These are phyloP conservation scores for Arthrocladium fulminans DNA, from an alignment of 2,329 filamentous ascomycete species.

Conservation along the genomic window DNA sequence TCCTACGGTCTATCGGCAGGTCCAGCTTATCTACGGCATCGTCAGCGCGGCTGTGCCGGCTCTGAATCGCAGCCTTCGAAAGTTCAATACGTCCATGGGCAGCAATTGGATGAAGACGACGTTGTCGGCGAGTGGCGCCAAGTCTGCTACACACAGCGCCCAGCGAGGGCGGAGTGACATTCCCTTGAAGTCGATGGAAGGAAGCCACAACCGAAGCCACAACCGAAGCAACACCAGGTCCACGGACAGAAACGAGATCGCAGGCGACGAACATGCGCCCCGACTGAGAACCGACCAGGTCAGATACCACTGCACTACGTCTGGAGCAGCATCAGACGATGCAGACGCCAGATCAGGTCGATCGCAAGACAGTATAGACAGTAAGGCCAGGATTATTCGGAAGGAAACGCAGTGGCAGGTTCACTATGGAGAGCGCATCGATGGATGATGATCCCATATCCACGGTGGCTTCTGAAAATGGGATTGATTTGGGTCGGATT, in stretches of 20 bases:
- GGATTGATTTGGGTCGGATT: too few relatives aligned
- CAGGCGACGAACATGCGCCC: not conserved
- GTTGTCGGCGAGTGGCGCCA: conserved; percentile 4
- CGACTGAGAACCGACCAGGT: not conserved
- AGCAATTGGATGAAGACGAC: conserved; percentile 9
- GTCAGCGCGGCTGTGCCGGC: conserved; percentile 9
- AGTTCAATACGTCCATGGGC: conserved; percentile 26
- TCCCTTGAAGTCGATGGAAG: not conserved
- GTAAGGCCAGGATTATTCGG: conserved; percentile 12
- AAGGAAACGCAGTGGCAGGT: conserved; percentile 12
- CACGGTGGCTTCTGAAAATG: not conserved
- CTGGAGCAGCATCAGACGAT: not conserved
- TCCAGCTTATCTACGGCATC: conserved; percentile 9
- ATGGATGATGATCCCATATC: not conserved
- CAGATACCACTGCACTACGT: not conserved
- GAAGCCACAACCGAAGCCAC: conserved; percentile 5
- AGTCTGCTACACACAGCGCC: conserved; percentile 6
- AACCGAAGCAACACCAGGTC: conserved; percentile 4
- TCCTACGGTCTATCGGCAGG: conserved; percentile 9
- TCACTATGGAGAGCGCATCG: not conserved
- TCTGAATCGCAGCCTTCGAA: conserved; percentile 13
- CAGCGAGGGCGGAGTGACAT: not conserved
- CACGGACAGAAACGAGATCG: conserved; percentile 7
- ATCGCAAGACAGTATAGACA: conserved; percentile 11
- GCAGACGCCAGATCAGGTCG: conserved; percentile 1